Percentiles rank a stretch among this genome's conserved stretches.
Evolutionary conservation across 495 filamentous ascomycete genomes (phyloP).

Genomic region (Lepidopterella palustris): DNA sequence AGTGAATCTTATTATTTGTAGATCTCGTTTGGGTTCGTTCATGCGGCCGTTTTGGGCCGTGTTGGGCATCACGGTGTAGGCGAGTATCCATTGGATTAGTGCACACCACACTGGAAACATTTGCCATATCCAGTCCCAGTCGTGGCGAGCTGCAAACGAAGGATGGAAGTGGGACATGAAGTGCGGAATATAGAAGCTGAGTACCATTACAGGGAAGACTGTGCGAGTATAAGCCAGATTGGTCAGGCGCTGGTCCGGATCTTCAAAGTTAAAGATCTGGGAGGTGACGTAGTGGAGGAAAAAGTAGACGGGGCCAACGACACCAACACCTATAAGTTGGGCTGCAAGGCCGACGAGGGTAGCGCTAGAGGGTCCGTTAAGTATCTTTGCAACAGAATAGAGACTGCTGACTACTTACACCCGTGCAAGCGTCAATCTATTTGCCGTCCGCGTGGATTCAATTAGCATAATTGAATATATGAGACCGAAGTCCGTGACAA

Average conservation of each 20-base stretch:
- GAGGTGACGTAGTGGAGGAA: constrained; percentile 31
- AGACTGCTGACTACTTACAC: neutral
- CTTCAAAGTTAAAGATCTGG: constrained; percentile 26
- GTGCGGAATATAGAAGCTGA: constrained; percentile 35
- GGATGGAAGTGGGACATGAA: neutral
- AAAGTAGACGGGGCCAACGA: constrained; percentile 40
- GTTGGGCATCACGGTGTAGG: neutral
- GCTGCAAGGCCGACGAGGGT: constrained; percentile 31
- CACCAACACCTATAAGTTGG: constrained; percentile 35
- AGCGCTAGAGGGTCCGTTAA: neutral
- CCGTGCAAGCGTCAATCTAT: neutral
- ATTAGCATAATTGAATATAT: constrained; percentile 3
- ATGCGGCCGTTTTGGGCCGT: neutral
- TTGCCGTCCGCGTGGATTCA: neutral
- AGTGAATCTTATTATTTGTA: neutral
- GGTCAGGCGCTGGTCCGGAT: constrained; percentile 31
- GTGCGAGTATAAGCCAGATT: constrained; percentile 3
- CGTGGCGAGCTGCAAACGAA: neutral
- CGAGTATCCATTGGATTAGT: constrained; percentile 29
- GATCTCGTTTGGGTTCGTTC: neutral
- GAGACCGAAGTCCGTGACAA: neutral
- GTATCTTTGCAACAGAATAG: neutral
- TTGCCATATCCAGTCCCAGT: neutral
- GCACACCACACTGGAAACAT: neutral
- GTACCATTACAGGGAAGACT: neutral